Base-by-base conservation (phyloP, 2,329 filamentous ascomycete species). In the Colletotrichum noveboracense region DNA sequence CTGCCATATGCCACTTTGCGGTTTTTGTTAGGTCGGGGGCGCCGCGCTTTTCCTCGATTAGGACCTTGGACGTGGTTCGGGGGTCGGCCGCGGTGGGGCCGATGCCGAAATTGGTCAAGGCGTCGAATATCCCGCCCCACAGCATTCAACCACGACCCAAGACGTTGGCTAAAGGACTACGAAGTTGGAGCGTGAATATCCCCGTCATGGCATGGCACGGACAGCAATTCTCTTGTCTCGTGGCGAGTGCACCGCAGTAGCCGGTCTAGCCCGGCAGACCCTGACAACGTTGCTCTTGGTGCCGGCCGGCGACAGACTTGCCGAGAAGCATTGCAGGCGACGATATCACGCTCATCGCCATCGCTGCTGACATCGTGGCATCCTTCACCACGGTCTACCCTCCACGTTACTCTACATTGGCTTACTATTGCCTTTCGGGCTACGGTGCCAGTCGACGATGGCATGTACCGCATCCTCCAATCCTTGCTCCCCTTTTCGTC, bases 1-100 rank as follows among this genome's bases (percentile, higher is more conserved):
- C 62, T 72, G 69, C 43, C 68, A 75, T 24, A 72, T 72, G 38
- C 69, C 69, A 72, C 72, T 28, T 21, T 58, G 55, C 21, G 55
- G 21, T 38, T 34, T 16, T 16, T 16, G 16, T n/a, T 21, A 66
- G 58, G 26, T 43, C 64, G 58, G n/a, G 24, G 62, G 62, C 69
- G 73, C 69, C 26, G 24, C 64, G 32, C 38, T 65, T 73, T 65
- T 34, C 21, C 70, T 48, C 28, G 28, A 73, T 69, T 67, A 36
- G 70, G 69, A 43, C 21, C n/a, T 21, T 28, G 43, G 21, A 36
- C 58, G 58, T 65, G 70, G 70, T 65, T 70, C 64, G 70, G 60
- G 64, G n/a, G 36, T 60, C 34, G 32, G 70, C 70, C 43, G n/a
- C 21, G 14, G 43, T 75, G 64, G 68, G 56, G 64, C 69, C 62